Evolutionary conservation across 352 stramenopile species (phyloP).

Genomic region (Thraustochytrium sp.): DNA sequence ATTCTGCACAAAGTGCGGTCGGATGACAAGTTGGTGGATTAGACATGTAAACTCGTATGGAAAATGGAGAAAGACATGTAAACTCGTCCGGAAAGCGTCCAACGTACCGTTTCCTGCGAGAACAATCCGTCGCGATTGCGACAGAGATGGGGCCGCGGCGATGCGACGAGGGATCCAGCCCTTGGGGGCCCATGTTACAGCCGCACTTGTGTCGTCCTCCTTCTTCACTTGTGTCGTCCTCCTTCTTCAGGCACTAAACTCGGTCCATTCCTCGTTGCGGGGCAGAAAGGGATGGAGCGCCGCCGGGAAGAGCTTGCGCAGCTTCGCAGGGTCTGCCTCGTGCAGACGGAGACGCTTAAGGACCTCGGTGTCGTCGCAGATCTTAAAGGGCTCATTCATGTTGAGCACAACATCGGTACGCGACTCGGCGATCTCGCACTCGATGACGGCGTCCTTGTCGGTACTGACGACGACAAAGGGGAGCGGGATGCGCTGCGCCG

Average conservation of each 20-base stretch:
- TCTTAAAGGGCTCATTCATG: constrained; percentile 77
- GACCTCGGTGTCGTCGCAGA: constrained; percentile 79
- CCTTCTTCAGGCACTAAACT: too few relatives aligned
- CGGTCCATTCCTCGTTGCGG: background rate
- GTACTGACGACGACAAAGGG: constrained; percentile 80
- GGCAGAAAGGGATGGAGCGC: background rate
- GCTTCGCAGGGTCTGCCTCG: constrained; percentile 54
- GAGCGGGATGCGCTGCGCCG: constrained; percentile 57
- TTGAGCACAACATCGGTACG: constrained; percentile 81
- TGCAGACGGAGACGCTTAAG: constrained; percentile 70
- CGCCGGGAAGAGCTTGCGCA: constrained; percentile 29
- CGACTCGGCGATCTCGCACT: constrained; percentile 82
- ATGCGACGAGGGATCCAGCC: too few relatives aligned
- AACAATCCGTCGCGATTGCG: too few relatives aligned
- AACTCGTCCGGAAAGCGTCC: too few relatives aligned
- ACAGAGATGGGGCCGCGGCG: too few relatives aligned
- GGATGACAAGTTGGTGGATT: constrained; percentile 80
- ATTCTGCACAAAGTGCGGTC: constrained; percentile 84
- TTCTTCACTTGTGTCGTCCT: too few relatives aligned
- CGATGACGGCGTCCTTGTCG: constrained; percentile 75
- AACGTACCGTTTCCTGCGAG: too few relatives aligned
- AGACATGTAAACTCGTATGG: background rate
- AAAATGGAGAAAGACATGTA: background rate
- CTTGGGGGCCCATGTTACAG: too few relatives aligned
- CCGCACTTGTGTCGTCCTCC: too few relatives aligned